These are phyloP conservation scores for Cnidoscolus chayamansa DNA, from an alignment of 441 rosid species.

Conservation along the genomic window DNA sequence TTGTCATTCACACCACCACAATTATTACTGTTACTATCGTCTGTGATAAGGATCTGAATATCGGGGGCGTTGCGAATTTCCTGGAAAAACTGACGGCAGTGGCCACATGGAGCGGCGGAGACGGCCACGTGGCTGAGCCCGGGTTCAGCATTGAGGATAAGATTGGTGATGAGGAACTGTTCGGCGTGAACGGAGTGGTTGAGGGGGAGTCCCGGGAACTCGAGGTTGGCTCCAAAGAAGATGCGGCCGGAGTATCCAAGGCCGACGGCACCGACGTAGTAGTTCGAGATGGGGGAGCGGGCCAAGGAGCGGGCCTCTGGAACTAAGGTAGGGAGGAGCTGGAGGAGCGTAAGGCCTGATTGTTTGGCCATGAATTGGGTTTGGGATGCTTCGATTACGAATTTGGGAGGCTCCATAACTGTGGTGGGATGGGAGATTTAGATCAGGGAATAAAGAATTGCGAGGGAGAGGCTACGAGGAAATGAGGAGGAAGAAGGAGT, in stretches of 20 bases:
- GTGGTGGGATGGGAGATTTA: neutral
- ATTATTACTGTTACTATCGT: conserved; percentile 6
- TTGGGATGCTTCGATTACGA: conserved; percentile 65
- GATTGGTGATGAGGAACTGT: conserved; percentile 73
- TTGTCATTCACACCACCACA: no score
- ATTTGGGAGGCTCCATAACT: conserved; percentile 54
- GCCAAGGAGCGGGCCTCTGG: conserved; percentile 54
- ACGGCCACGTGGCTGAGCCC: conserved; percentile 48
- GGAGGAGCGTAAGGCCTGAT: conserved; percentile 45
- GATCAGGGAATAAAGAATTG: neutral
- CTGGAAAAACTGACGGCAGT: conserved; percentile 94
- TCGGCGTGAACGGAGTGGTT: conserved; percentile 74
- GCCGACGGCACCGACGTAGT: conserved; percentile 73
- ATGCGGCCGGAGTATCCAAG: conserved; percentile 86
- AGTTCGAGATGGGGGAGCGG: conserved; percentile 79
- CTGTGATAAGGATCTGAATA: conserved; percentile 46
- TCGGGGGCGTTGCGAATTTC: conserved; percentile 71
- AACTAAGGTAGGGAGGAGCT: conserved; percentile 70
- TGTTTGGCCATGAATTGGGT: conserved; percentile 57
- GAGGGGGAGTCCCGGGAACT: conserved; percentile 84
- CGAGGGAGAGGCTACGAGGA: conserved; percentile 22
- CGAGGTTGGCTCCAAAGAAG: conserved; percentile 79
- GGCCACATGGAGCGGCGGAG: conserved; percentile 94
- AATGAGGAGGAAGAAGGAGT: conserved; percentile 19
- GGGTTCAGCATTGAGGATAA: conserved; percentile 42